phyloP scores from a whole-genome alignment of 352 stramenopile genomes.

The Phytophthora quininea region DNA sequence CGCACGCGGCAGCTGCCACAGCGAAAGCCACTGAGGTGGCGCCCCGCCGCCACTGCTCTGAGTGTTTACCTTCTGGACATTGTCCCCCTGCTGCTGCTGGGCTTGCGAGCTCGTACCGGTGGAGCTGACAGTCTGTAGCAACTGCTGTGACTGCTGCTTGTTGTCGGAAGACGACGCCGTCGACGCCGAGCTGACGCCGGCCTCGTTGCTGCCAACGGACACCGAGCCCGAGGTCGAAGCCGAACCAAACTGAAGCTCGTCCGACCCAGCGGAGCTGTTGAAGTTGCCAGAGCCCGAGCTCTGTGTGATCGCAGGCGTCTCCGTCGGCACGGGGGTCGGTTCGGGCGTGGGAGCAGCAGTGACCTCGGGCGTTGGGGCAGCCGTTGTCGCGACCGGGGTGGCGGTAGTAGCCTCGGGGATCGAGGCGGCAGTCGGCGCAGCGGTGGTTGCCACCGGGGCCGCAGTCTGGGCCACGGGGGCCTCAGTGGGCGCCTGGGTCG shows the following conservation, averaged over 20 bases:
- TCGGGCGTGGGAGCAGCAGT: conserved; percentile 10
- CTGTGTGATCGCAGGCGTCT: conserved; percentile 21
- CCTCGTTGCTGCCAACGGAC: conserved; percentile 10
- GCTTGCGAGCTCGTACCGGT: conserved; percentile 11
- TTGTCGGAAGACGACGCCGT: conserved; percentile 18
- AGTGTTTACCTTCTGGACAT: conserved; percentile 41
- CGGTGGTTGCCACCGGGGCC: conserved; percentile 11
- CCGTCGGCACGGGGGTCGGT: conserved; percentile 12
- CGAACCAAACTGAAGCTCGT: conserved; percentile 8
- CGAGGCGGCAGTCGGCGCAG: too few relatives aligned
- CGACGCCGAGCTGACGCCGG: conserved; percentile 9
- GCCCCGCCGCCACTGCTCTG: conserved; percentile 25
- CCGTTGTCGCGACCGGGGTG: too few relatives aligned
- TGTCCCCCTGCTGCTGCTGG: conserved; percentile 29
- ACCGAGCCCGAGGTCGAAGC: conserved; percentile 15
- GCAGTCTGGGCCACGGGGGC: too few relatives aligned
- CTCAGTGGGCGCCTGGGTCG: too few relatives aligned
- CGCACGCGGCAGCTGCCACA: conserved; percentile 38
- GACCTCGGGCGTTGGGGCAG: not conserved
- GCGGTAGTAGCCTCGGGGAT: conserved; percentile 3
- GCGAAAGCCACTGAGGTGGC: conserved; percentile 27
- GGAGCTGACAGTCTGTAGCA: conserved; percentile 21
- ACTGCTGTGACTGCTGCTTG: conserved; percentile 15
- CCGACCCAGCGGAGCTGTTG: conserved; percentile 19
- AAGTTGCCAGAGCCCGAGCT: conserved; percentile 22